phyloP scores from a whole-genome alignment of 164 flowering plant genomes.

The Euptelea pleiosperma region DNA sequence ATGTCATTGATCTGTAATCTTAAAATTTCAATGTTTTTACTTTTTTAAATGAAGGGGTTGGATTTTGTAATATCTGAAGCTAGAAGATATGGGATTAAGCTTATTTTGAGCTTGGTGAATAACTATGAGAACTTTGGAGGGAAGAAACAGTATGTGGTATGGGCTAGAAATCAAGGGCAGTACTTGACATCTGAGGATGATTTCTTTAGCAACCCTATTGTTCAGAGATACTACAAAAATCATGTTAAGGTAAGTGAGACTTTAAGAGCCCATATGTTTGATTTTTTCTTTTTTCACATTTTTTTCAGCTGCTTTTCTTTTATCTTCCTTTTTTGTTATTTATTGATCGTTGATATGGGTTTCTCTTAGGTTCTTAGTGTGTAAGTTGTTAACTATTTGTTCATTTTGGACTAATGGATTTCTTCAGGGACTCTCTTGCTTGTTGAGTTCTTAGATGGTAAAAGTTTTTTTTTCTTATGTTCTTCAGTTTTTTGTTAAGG shows the following conservation, averaged over 20 bases:
- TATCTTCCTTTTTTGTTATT: too few relatives aligned
- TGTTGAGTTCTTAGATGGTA: background rate
- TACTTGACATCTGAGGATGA: constrained; percentile 59
- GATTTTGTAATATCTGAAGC: constrained; percentile 78
- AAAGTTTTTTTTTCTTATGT: background rate
- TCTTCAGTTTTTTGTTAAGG: too few relatives aligned
- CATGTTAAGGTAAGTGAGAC: constrained; percentile 50
- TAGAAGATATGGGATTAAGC: constrained; percentile 53
- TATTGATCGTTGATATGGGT: too few relatives aligned
- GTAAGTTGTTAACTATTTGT: too few relatives aligned
- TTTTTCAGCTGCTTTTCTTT: background rate
- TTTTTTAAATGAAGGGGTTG: constrained; percentile 33
- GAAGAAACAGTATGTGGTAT: constrained; percentile 66
- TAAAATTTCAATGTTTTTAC: constrained; percentile 3
- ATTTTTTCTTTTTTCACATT: background rate
- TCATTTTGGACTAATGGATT: too few relatives aligned
- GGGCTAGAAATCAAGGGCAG: constrained; percentile 74
- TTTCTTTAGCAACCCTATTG: constrained; percentile 61
- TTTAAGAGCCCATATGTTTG: background rate
- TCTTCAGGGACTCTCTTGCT: too few relatives aligned
- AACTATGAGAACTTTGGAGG: constrained; percentile 70
- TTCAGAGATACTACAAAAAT: constrained; percentile 62
- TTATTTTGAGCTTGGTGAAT: constrained; percentile 69
- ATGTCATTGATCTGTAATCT: background rate
- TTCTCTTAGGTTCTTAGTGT: too few relatives aligned